Evolutionary conservation across 148 eudicot genomes (phyloP).

Genomic region (Polygonum aviculare): DNA sequence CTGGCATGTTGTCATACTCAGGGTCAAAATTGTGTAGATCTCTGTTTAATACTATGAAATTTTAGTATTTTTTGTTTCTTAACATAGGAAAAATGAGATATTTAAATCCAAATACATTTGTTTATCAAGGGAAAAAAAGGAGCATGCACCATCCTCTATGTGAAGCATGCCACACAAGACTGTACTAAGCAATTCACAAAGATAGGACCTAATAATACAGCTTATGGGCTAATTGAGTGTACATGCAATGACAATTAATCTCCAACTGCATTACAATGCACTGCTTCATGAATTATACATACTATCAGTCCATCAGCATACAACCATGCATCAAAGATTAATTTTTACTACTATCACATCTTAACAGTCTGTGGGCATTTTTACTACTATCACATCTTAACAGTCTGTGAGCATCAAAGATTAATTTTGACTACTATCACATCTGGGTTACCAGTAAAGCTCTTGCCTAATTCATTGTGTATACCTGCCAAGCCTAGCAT

Average conservation of each 20-base stretch:
- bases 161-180: background rate
- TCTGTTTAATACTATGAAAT: background rate
- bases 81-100: background rate
- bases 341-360: background rate
- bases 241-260: background rate
- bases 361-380: background rate
- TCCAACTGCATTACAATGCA: background rate
- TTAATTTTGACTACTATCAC: too few relatives aligned
- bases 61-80: background rate
- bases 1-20: constrained; percentile 3
- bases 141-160: background rate
- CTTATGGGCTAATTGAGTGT: background rate
- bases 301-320: background rate
- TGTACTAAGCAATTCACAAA: background rate
- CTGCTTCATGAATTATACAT: background rate
- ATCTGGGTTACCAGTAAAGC: too few relatives aligned
- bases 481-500: background rate
- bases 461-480: too few relatives aligned
- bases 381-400: too few relatives aligned
- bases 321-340: background rate
- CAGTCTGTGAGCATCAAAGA: too few relatives aligned
- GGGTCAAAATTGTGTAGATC: background rate
- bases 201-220: background rate
- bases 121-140: background rate
- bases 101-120: background rate